Evolutionary conservation across 2,329 filamentous ascomycete genomes (phyloP), one percentile per base, ranked within the genome.

Genomic region (Leptographium galeiforme): DNA sequence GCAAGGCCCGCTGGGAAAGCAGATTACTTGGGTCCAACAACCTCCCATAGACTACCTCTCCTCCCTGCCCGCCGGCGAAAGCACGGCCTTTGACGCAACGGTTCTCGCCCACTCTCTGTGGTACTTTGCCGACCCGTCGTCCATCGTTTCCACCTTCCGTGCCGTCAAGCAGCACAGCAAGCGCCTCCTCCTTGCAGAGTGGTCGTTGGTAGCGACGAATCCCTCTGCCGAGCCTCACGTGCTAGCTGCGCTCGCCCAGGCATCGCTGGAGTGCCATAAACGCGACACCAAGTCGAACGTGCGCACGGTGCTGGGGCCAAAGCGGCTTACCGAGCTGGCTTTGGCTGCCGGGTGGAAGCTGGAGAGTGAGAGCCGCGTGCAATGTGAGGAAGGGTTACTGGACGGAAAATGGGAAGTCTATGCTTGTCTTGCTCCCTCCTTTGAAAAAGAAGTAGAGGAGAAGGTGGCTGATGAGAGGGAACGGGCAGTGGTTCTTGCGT

Each of bases 61-160:
- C 11, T 49, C 50, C 5, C 45, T 52, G n/a, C 40, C 52, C 4
- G 8, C 44, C 10, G 2, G 4, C 12, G 50, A 52, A 12, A 19
- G 18, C 10, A 36, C 8, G 16, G 11, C 18, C 16, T 55, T 52
- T 36, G 72, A 76, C 56, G 68, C 66, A 25, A 67, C 70, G 2
- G 70, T 79, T 4, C 65, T 80, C 39, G 66, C 66, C 18, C 76
- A 80, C 61, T 72, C 68, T 57, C 66, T 77, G 33, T 81, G 73
- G 72, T 81, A 80, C 60, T 79, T 81, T 58, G 58, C 65, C 16
- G 67, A 67, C 1, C 67, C 67, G 0, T 57, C 59, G 0, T 57
- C 64, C 12, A 63, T 76, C 4, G 55, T 61, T 0, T 55, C 57
- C 2, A 68, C 71, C n/a, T 63, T 76, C 7, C 6, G 55, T 0